Percentiles rank a stretch among this genome's conserved stretches.
Evolutionary conservation across 495 filamentous ascomycete species (phyloP).

Genomic region (Trichocladium uniseriatum): DNA sequence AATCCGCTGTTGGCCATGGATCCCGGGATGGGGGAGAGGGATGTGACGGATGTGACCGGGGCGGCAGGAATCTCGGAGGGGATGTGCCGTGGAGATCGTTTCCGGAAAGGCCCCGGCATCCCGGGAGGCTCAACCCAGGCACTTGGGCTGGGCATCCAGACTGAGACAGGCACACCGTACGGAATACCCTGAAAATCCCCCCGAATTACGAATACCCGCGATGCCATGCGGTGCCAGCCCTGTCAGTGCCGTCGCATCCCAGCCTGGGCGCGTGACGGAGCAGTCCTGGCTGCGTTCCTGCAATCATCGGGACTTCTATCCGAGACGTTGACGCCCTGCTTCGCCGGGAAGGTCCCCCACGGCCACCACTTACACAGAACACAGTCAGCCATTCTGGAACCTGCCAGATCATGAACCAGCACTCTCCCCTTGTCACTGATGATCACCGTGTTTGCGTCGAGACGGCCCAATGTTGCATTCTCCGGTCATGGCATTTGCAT

Average conservation of each 20-base stretch:
- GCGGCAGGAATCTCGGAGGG: conserved; percentile 13
- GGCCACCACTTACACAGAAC: too few relatives aligned
- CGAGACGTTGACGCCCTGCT: background rate
- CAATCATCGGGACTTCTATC: conserved; percentile 11
- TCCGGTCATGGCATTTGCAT: background rate
- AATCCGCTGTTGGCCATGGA: background rate
- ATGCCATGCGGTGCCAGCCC: too few relatives aligned
- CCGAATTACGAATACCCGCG: too few relatives aligned
- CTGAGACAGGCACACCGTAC: too few relatives aligned
- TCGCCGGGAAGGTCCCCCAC: too few relatives aligned
- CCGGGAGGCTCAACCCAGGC: conserved; percentile 26
- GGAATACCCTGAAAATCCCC: too few relatives aligned
- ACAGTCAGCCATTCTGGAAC: too few relatives aligned
- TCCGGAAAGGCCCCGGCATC: conserved; percentile 25
- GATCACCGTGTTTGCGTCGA: background rate
- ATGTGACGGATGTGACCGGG: too few relatives aligned
- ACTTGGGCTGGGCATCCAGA: conserved; percentile 3
- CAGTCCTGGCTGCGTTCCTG: conserved; percentile 4
- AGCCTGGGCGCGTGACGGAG: conserved; percentile 2
- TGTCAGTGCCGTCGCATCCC: too few relatives aligned
- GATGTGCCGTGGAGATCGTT: conserved; percentile 16
- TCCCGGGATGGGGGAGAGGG: too few relatives aligned
- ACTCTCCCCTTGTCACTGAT: background rate
- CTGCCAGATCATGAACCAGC: background rate
- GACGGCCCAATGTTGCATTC: background rate